Evolutionary conservation across 2,329 filamentous ascomycete genomes (phyloP).

Genomic region (Amesomyces nigricolor): DNA sequence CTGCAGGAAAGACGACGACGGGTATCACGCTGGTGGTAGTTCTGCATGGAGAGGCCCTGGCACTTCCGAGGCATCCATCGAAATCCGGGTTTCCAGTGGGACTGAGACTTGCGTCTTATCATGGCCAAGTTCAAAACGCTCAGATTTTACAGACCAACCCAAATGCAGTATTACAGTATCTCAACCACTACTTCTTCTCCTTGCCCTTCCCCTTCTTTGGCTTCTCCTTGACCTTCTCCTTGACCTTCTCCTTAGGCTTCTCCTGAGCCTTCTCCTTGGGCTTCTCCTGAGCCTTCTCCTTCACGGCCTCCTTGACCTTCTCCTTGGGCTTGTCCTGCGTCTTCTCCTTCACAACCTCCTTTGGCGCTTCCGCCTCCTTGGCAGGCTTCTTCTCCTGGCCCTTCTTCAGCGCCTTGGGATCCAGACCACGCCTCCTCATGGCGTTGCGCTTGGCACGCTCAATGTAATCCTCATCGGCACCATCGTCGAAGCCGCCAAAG

Average conservation of each 20-base stretch:
- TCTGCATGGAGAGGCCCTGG: too few relatives aligned
- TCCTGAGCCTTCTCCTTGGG: not conserved
- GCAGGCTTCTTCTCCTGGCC: constrained; percentile 21
- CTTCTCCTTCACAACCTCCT: constrained; percentile 18
- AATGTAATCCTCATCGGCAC: constrained; percentile 66
- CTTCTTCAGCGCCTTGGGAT: constrained; percentile 56
- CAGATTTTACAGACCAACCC: not conserved
- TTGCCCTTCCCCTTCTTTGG: constrained; percentile 17
- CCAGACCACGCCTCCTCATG: constrained; percentile 67
- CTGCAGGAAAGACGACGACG: too few relatives aligned
- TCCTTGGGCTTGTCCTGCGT: constrained; percentile 10
- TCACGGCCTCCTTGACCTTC: constrained; percentile 6
- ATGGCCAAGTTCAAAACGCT: too few relatives aligned
- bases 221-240: constrained; percentile 10
- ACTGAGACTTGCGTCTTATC: too few relatives aligned
- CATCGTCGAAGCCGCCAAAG: constrained; percentile 71
- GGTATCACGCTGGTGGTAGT: too few relatives aligned
- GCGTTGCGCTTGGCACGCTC: constrained; percentile 67
- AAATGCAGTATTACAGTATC: constrained; percentile 9
- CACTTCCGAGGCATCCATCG: too few relatives aligned
- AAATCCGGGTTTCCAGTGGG: too few relatives aligned
- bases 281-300: constrained; percentile 10
- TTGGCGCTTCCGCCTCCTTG: constrained; percentile 18
- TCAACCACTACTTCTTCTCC: constrained; percentile 15
- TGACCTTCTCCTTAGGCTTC: constrained; percentile 2